A percentile compares a stretch with the other conserved stretches of the same genome.
Evolutionary conservation across 106 monocot species (phyloP).

Genomic region (Apostasia ramifera): DNA sequence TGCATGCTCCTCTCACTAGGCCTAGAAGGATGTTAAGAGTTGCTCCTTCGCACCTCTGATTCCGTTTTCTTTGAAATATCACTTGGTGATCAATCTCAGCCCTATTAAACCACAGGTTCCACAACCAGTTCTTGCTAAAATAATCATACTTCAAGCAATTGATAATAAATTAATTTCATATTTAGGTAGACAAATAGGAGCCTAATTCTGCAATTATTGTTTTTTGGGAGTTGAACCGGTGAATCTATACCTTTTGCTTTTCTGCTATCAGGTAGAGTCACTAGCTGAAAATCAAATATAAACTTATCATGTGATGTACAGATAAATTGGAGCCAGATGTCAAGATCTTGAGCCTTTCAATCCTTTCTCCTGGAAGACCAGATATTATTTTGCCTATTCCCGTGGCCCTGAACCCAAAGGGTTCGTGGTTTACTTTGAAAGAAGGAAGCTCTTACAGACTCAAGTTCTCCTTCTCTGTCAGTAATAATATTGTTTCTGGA

Average conservation of each 20-base stretch:
- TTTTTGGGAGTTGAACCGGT: background rate
- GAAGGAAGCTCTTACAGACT: conserved; percentile 81
- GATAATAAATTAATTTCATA: too few relatives aligned
- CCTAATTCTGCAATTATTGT: background rate
- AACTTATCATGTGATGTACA: conserved; percentile 15
- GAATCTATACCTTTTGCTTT: background rate
- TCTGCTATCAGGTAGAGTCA: background rate
- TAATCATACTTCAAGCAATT: too few relatives aligned
- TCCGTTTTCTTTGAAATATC: too few relatives aligned
- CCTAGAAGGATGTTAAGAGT: too few relatives aligned
- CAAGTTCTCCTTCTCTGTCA: conserved; percentile 80
- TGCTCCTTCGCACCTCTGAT: too few relatives aligned
- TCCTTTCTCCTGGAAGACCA: conserved; percentile 65
- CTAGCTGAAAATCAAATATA: background rate
- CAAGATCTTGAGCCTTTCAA: conserved; percentile 66
- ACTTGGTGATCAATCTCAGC: too few relatives aligned
- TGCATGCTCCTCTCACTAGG: too few relatives aligned
- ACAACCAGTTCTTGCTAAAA: too few relatives aligned
- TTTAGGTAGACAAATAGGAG: too few relatives aligned
- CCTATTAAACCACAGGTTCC: too few relatives aligned
- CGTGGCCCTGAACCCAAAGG: conserved; percentile 48
- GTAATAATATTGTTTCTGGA: conserved; percentile 81
- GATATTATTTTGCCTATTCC: conserved; percentile 69
- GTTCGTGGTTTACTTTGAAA: conserved; percentile 82
- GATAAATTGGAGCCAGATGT: conserved; percentile 87